These are phyloP conservation scores for Pseudocercospora musae DNA, from an alignment of 2,329 filamentous ascomycete genomes.

Conservation along the genomic window DNA sequence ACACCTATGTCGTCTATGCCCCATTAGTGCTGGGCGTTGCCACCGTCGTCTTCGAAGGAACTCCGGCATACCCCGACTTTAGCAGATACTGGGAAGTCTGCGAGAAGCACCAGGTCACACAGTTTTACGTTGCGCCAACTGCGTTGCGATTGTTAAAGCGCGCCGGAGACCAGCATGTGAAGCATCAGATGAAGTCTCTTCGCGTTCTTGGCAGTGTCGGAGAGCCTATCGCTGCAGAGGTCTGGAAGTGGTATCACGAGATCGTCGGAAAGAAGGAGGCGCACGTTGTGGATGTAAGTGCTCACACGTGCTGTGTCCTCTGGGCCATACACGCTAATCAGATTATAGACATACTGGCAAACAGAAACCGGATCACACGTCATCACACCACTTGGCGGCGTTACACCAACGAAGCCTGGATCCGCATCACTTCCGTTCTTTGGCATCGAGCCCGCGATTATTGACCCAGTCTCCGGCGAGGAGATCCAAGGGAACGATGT, in stretches of 20 bases:
- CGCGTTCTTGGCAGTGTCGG: constrained; percentile 91
- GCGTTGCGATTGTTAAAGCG: constrained; percentile 91
- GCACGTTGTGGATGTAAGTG: constrained; percentile 87
- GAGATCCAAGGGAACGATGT: constrained; percentile 95
- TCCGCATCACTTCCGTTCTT: constrained; percentile 97
- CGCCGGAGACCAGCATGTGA: constrained; percentile 88
- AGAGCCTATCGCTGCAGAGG: constrained; percentile 94
- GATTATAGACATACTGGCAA: constrained; percentile 91
- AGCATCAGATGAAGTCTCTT: constrained; percentile 82
- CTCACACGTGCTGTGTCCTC: not conserved
- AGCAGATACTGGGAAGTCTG: constrained; percentile 99
- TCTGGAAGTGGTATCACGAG: constrained; percentile 99
- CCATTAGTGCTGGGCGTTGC: constrained; percentile 88
- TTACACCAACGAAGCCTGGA: constrained; percentile 95
- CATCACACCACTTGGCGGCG: constrained; percentile 86
- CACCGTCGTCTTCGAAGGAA: constrained; percentile 96
- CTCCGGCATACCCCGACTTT: constrained; percentile 94
- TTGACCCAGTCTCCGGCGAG: constrained; percentile 91
- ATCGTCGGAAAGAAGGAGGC: constrained; percentile 88
- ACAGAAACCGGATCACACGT: constrained; percentile 97
- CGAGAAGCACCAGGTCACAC: constrained; percentile 88
- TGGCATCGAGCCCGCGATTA: constrained; percentile 94
- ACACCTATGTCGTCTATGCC: constrained; percentile 97
- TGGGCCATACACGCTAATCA: constrained; percentile 18
- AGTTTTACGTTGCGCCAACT: constrained; percentile 97